These are phyloP conservation scores for Drosera spatulata DNA, from an alignment of 179 eudicot species.

Conservation along the genomic window DNA sequence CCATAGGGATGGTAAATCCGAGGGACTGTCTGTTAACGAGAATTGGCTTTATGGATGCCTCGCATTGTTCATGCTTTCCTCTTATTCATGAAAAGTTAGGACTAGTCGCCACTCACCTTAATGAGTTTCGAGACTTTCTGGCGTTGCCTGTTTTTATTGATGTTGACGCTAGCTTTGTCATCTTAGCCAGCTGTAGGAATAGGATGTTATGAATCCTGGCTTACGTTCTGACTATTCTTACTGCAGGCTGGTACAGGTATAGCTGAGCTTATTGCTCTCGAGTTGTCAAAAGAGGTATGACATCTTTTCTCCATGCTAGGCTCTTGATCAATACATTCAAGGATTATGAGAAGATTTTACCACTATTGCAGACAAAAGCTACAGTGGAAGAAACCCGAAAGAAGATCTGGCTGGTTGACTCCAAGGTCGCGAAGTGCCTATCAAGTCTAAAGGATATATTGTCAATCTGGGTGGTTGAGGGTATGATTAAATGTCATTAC, in stretches of 20 bases:
- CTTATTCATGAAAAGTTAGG: no score
- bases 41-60: no score
- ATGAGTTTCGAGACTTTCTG: no score
- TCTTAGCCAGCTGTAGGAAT: no score
- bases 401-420: slow-evolving; percentile 78
- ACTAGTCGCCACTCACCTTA: no score
- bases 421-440: slow-evolving; percentile 31
- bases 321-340: neutral
- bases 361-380: slow-evolving; percentile 20
- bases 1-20: no score
- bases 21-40: no score
- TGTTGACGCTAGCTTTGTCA: no score
- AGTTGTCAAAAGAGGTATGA: slow-evolving; percentile 54
- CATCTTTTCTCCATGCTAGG: no score
- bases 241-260: slow-evolving; percentile 78
- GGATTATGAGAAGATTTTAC: slow-evolving; percentile 8
- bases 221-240: neutral
- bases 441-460: neutral
- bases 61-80: no score
- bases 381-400: slow-evolving; percentile 57
- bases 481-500: neutral
- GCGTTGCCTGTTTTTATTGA: no score
- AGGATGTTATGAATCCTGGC: neutral
- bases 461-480: neutral
- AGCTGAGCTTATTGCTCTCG: slow-evolving; percentile 69